A percentile compares a stretch with the other conserved stretches of the same genome.
phyloP scores from a whole-genome alignment of 768 basidiomycete genomes.

The Tubosaeta brunneosetosa region DNA sequence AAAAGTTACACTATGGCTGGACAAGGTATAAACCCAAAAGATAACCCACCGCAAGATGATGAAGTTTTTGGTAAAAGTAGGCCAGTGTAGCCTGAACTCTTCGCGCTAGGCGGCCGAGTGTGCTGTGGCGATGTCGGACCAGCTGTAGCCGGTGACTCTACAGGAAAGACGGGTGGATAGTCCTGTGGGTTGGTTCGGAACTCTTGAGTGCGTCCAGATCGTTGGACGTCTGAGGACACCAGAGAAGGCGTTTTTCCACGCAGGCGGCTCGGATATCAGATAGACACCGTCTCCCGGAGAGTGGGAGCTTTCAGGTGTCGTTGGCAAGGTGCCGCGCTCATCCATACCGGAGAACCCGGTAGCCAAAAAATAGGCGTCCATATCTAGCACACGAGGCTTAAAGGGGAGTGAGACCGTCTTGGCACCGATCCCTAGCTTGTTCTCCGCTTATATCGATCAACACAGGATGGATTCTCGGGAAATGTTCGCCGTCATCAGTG shows the following conservation, averaged over 20 bases:
- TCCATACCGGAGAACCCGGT: not conserved
- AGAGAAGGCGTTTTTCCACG: not conserved
- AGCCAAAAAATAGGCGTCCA: not conserved
- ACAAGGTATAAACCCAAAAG: not conserved
- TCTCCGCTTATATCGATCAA: not conserved
- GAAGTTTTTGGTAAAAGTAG: too few species aligned
- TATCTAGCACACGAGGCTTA: not conserved
- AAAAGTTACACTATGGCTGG: too few species aligned
- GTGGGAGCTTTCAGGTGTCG: not conserved
- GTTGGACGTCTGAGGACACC: not conserved
- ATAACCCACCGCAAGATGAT: not conserved
- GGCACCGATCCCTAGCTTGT: not conserved
- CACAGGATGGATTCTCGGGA: not conserved
- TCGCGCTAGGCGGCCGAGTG: too few species aligned
- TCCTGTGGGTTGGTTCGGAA: not conserved
- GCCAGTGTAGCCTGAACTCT: too few species aligned
- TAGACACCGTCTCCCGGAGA: not conserved
- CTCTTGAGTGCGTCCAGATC: not conserved
- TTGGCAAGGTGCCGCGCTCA: not conserved
- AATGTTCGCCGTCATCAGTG: too few species aligned
- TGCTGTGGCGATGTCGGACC: too few species aligned
- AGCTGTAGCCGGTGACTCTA: too few species aligned
- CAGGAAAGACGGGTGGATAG: not conserved
- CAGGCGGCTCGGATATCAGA: not conserved
- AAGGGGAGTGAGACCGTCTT: not conserved